phyloP scores from a whole-genome alignment of 2,329 filamentous ascomycete species.

The Verticillium isaacii region DNA sequence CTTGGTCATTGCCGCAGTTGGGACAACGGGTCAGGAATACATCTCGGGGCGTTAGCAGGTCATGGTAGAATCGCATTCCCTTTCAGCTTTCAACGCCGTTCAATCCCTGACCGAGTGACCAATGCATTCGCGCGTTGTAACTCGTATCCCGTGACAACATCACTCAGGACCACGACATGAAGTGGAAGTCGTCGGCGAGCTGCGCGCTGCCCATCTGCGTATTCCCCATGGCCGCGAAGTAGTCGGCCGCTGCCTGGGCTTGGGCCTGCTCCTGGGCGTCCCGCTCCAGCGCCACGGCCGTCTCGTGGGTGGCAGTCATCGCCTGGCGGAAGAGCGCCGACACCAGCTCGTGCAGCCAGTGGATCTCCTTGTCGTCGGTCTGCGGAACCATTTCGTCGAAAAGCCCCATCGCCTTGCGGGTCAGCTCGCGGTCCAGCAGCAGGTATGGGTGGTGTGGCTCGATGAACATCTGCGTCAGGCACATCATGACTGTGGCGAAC shows the following conservation, averaged over 20 bases:
- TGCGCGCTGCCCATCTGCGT: background rate
- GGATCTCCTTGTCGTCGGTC: background rate
- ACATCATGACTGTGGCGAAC: conserved; percentile 26
- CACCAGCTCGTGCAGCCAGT: conserved; percentile 9
- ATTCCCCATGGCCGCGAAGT: conserved; percentile 2
- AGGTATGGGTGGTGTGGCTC: conserved; percentile 19
- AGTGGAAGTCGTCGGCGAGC: conserved; percentile 5
- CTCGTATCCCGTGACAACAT: background rate
- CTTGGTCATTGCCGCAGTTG: background rate
- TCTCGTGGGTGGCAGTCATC: background rate
- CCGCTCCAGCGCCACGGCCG: conserved; percentile 5
- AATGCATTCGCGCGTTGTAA: background rate
- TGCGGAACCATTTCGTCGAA: conserved; percentile 16
- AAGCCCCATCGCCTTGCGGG: conserved; percentile 19
- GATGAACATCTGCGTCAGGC: conserved; percentile 26
- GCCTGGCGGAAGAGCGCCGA: conserved; percentile 11
- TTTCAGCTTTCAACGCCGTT: background rate
- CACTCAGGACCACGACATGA: background rate
- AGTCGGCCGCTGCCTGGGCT: background rate
- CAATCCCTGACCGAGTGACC: background rate
- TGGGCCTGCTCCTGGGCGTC: conserved; percentile 3
- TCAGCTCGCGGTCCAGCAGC: conserved; percentile 21
- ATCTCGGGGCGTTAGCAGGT: background rate
- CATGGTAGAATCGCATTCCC: background rate
- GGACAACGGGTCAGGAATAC: background rate